Percentiles rank a stretch among this genome's conserved stretches.
Evolutionary conservation across 2,329 filamentous ascomycete species (phyloP).

Genomic region (Hymenoscyphus fructigenus): DNA sequence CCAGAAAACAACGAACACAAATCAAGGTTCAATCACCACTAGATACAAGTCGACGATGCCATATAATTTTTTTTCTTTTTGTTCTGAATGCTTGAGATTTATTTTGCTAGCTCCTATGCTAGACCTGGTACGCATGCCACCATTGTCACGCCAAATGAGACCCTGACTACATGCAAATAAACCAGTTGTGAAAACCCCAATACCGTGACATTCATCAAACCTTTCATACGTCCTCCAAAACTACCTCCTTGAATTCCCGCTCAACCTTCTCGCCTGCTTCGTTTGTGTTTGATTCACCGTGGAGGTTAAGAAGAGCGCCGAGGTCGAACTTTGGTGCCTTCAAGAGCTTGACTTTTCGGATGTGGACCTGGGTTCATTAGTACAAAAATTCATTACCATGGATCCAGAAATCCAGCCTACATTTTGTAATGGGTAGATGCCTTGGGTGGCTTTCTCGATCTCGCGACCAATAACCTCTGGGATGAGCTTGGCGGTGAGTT

Average conservation of each 20-base stretch:
- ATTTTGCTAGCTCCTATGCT: constrained; percentile 36
- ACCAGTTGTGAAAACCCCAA: constrained; percentile 34
- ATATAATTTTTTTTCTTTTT: constrained; percentile 17
- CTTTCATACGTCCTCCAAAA: constrained; percentile 88
- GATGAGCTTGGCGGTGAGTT: constrained; percentile 98
- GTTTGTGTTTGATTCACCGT: constrained; percentile 95
- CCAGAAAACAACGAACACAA: constrained; percentile 7
- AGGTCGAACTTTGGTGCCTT: constrained; percentile 99
- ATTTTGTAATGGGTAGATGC: constrained; percentile 99
- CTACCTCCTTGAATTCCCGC: constrained; percentile 98
- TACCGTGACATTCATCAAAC: constrained; percentile 24
- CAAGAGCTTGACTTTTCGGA: constrained; percentile 99
- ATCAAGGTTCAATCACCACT: constrained; percentile 13
- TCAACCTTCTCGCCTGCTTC: constrained; percentile 98
- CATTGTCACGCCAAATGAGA: constrained; percentile 35
- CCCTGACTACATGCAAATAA: constrained; percentile 37
- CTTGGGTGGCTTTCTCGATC: constrained; percentile 99
- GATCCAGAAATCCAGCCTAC: constrained; percentile 48
- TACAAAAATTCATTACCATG: constrained; percentile 17
- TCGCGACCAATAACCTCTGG: constrained; percentile 99
- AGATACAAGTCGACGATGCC: neutral
- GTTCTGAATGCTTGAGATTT: constrained; percentile 34
- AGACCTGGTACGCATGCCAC: constrained; percentile 31
- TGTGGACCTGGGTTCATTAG: constrained; percentile 77
- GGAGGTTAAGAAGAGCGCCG: constrained; percentile 90